Conservation (phyloP, 2,329 filamentous ascomycete species). For the Fusarium succisae region DNA sequence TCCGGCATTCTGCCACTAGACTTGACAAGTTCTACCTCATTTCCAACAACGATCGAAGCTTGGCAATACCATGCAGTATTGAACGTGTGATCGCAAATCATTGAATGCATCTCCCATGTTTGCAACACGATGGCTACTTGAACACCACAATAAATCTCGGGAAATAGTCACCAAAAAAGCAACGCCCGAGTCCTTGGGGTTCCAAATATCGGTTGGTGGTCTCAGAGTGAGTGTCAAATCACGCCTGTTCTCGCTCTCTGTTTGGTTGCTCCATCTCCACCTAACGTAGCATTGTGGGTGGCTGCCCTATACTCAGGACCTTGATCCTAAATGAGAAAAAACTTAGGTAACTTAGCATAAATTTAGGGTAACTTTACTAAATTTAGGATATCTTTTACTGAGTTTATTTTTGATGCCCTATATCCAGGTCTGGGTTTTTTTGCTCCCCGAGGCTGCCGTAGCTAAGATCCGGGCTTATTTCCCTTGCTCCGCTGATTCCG, state of each 20-base stretch:
- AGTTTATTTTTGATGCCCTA: too few species aligned
- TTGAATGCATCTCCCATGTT: not conserved
- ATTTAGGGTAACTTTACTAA: too few species aligned
- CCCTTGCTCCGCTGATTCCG: not conserved
- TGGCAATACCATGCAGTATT: not conserved
- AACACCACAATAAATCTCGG: not conserved
- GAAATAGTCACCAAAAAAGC: not conserved
- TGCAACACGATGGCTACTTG: not conserved
- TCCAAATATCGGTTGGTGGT: not conserved
- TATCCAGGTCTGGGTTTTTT: too few species aligned
- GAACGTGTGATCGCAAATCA: not conserved
- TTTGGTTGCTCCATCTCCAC: not conserved
- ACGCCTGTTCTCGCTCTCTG: not conserved
- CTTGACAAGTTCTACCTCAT: slow-evolving; percentile 34
- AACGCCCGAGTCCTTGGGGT: fast-evolving
- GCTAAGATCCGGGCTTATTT: not conserved
- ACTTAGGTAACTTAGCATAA: too few species aligned
- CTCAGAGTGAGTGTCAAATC: not conserved
- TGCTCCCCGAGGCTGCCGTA: not conserved
- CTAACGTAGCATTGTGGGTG: not conserved
- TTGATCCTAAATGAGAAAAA: too few species aligned
- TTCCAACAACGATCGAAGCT: not conserved
- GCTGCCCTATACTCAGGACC: not conserved
- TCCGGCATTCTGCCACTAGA: not conserved
- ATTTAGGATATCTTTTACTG: too few species aligned